Base-by-base conservation (phyloP, 192 early-diverging fungal genomes). In the Physocladia obscura region DNA sequence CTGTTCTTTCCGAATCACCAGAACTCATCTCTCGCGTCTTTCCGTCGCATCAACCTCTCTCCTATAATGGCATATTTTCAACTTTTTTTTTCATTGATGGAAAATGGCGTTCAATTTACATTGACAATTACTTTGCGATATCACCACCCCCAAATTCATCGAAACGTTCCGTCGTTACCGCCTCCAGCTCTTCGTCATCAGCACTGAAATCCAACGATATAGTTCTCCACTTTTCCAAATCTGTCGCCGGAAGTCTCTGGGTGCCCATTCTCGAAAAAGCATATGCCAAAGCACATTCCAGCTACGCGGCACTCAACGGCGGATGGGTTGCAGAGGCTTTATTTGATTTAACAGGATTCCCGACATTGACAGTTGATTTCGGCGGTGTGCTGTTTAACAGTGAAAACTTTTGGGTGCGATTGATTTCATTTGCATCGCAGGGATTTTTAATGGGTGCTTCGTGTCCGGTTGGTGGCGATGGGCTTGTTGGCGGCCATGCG, bases 241-340 rank as follows among this genome's bases (percentile, higher is more conserved):
- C 60, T 3, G 30, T 44, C 2, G 8, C 51, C 21, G 29, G 36
- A 19, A 26, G 55, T 21, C 22, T 72, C 3, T 87, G 85, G 85
- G 49, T 83, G 39, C 83, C 83, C n/a, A 56, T 85, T 5, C 70
- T 87, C 59, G 85, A 87, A 63, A 87, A 87, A 51, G 85, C 83
- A 3, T 87, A 83, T 67, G 83, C 85, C 13, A 87, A 87, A 69
- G 76, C 81, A 27, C 81, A 87, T 78, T 77, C 79, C 19, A 74
- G 75, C 47, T 87, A 87, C 51, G 71, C 81, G 55, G 55, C 48
- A n/a, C 73, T 84, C 31, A 62, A 60, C 13, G 81, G 82, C 31
- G 79, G 80, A 1, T 61, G 63, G 17, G 61, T 72, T 51, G 29
- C 13, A 1, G 71, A 74, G 35, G 71, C 62, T 2, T 49, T 74